Evolutionary conservation across 164 flowering plant genomes (phyloP).

Genomic region (Magnolia sinica): DNA sequence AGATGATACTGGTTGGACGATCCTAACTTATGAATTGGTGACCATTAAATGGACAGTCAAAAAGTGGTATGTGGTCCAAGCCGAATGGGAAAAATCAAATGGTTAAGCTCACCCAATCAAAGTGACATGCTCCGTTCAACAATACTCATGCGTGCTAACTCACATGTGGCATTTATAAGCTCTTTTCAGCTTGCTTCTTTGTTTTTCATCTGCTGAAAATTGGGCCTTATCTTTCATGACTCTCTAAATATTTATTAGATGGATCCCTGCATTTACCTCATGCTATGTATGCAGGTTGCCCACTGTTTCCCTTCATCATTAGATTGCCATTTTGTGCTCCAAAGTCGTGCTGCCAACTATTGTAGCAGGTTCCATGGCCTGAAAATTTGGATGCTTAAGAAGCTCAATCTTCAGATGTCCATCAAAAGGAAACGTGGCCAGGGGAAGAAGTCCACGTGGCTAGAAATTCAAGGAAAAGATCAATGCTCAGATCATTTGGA

Average conservation of each 20-base stretch:
- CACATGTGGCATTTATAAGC: no score
- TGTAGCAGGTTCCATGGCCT: conserved; percentile 37
- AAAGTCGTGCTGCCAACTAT: conserved; percentile 24
- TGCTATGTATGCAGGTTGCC: conserved; percentile 13
- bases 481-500: conserved; percentile 11
- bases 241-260: not conserved
- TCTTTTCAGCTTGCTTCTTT: no score
- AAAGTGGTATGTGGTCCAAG: no score
- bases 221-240: not conserved
- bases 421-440: conserved; percentile 15
- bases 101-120: no score
- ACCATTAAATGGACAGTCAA: no score
- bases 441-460: conserved; percentile 19
- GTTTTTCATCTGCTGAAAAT: not conserved
- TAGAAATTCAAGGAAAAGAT: conserved; percentile 29
- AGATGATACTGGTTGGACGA: no score
- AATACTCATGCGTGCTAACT: no score
- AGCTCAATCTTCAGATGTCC: conserved; percentile 18
- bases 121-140: no score
- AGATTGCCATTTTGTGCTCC: conserved; percentile 16
- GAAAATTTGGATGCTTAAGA: conserved; percentile 33
- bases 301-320: conserved; percentile 12
- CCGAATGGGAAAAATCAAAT: no score
- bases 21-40: no score
- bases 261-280: not conserved